A percentile compares a stretch with the other conserved stretches of the same genome.
These are phyloP conservation scores for Podospora pseudopauciseta DNA, from an alignment of 495 filamentous ascomycete genomes.

Conservation along the genomic window DNA sequence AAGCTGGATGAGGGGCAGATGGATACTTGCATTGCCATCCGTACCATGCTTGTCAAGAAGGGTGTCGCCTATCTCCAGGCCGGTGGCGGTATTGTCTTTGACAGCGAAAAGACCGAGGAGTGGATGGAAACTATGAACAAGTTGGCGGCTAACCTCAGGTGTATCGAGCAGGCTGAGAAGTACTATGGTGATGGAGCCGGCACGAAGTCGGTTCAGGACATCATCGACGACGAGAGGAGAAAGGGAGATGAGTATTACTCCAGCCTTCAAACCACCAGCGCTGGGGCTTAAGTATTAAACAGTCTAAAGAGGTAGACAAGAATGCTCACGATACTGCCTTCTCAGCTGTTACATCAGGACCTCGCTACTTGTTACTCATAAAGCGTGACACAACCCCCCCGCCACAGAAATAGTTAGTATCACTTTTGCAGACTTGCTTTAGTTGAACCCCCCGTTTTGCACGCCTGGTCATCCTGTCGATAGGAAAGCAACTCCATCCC, in stretches of 20 bases:
- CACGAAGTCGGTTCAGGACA: slow-evolving; percentile 34
- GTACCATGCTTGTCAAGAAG: slow-evolving; percentile 94
- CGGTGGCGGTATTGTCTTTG: slow-evolving; percentile 96
- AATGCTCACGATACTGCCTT: not conserved
- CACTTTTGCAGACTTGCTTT: too few species aligned
- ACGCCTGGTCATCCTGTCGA: not conserved
- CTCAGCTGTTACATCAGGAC: too few species aligned
- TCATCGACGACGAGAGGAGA: slow-evolving; percentile 35
- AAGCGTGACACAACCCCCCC: too few species aligned
- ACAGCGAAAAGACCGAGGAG: slow-evolving; percentile 90
- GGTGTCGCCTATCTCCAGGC: slow-evolving; percentile 90
- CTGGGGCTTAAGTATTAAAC: slow-evolving; percentile 19
- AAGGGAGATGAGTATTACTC: slow-evolving; percentile 33
- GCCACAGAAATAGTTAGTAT: too few species aligned
- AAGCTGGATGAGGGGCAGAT: slow-evolving; percentile 67
- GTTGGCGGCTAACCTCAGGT: slow-evolving; percentile 79
- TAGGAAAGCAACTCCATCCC: not conserved
- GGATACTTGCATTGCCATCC: slow-evolving; percentile 97
- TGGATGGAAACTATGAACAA: slow-evolving; percentile 98
- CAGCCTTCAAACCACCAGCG: slow-evolving; percentile 20
- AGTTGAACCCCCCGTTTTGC: too few species aligned
- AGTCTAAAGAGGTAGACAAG: not conserved
- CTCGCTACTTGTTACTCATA: not conserved
- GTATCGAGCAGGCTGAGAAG: slow-evolving; percentile 79
- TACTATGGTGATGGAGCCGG: slow-evolving; percentile 48